Evolutionary conservation across 805 yeast species (phyloP).

Genomic region (Pichia kluyveri): DNA sequence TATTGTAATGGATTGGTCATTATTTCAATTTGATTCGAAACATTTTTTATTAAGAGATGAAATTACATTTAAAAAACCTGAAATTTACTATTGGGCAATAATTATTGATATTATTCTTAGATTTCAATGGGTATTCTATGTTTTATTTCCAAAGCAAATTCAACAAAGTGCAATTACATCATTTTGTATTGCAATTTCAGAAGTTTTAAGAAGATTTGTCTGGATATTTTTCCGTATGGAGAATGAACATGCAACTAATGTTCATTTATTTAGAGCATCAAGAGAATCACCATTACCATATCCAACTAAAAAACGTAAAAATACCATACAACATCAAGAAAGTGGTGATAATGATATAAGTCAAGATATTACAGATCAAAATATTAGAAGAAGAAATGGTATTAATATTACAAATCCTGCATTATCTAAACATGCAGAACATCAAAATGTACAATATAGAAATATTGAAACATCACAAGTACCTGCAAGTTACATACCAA

Average conservation of each 20-base stretch:
- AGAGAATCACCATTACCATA: slow-evolving; percentile 85
- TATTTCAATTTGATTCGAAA: slow-evolving; percentile 56
- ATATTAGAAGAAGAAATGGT: slow-evolving; percentile 51
- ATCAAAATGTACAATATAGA: neutral
- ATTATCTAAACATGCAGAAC: neutral
- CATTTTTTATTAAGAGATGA: slow-evolving; percentile 61
- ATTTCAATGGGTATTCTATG: slow-evolving; percentile 90
- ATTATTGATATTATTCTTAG: slow-evolving; percentile 64
- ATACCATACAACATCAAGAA: neutral
- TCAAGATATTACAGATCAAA: slow-evolving; percentile 94
- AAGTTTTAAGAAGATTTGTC: slow-evolving; percentile 69
- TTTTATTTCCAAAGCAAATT: slow-evolving; percentile 61
- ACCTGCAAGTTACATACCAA: neutral
- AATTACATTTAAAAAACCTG: slow-evolving; percentile 50
- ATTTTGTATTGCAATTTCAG: slow-evolving; percentile 76
- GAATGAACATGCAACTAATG: slow-evolving; percentile 92
- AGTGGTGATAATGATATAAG: slow-evolving; percentile 61
- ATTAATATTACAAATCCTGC: neutral
- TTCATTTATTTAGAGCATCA: slow-evolving; percentile 74
- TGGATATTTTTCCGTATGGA: slow-evolving; percentile 94
- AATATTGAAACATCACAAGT: neutral
- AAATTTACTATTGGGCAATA: slow-evolving; percentile 68
- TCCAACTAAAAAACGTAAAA: slow-evolving; percentile 20
- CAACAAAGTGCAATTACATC: slow-evolving; percentile 86
- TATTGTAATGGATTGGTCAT: slow-evolving; percentile 91